A percentile compares a stretch with the other conserved stretches of the same genome.
phyloP scores from a whole-genome alignment of 2,329 filamentous ascomycete species.

The Diaporthe humulicola region DNA sequence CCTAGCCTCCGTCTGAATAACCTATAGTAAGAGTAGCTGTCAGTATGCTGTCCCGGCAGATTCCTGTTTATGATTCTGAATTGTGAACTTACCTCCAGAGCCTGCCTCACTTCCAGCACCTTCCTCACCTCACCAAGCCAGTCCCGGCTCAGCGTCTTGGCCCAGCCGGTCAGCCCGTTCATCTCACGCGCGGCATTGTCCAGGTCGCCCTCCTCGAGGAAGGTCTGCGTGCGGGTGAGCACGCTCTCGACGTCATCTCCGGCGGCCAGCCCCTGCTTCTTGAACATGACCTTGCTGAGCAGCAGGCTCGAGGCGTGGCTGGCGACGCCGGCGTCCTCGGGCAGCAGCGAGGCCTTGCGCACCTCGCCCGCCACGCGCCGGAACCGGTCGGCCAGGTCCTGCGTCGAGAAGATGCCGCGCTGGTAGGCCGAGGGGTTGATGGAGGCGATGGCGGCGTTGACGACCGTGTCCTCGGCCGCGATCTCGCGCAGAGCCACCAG shows the following conservation, averaged over 20 bases:
- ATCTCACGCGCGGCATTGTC: constrained; percentile 94
- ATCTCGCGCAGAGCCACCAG: constrained; percentile 96
- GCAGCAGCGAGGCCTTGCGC: constrained; percentile 91
- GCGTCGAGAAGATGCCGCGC: constrained; percentile 84
- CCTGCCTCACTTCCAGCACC: constrained; percentile 95
- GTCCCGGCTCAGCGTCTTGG: constrained; percentile 92
- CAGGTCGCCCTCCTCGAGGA: constrained; percentile 92
- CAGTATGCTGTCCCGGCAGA: constrained; percentile 41
- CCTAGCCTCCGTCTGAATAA: constrained; percentile 90
- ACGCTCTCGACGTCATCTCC: constrained; percentile 96
- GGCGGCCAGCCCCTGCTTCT: constrained; percentile 86
- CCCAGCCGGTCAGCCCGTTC: constrained; percentile 94
- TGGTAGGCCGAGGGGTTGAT: constrained; percentile 97
- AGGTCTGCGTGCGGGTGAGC: constrained; percentile 87
- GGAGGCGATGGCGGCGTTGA: constrained; percentile 94
- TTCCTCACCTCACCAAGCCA: constrained; percentile 93
- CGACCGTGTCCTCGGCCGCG: constrained; percentile 84
- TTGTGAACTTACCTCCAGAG: constrained; percentile 82
- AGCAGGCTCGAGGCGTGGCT: constrained; percentile 92
- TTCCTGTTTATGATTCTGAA: not conserved
- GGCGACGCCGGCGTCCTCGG: constrained; percentile 93
- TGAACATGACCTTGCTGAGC: constrained; percentile 95
- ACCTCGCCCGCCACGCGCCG: constrained; percentile 92
- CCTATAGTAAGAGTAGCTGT: constrained; percentile 61
- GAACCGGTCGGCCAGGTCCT: constrained; percentile 95